Conservation (phyloP, 2,329 filamentous ascomycete genomes). For the Ceratocystis eucalypticola region DNA sequence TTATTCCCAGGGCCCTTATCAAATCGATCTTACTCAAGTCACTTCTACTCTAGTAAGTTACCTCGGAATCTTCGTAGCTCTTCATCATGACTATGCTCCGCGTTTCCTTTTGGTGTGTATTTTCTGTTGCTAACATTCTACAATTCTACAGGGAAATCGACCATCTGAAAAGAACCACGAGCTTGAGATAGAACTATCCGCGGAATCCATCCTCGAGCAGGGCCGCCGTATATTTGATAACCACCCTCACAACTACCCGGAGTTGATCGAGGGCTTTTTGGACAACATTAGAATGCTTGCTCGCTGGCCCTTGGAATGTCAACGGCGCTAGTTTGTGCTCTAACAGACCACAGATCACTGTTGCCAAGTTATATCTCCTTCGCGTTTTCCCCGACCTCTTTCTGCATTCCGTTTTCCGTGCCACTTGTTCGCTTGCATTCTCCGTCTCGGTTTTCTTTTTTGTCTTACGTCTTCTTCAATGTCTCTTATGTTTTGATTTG, state of each 20-base stretch:
- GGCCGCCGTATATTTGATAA: constrained; percentile 41
- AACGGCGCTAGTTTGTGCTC: neutral
- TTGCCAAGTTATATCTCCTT: neutral
- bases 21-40: constrained; percentile 88
- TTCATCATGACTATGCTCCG: neutral
- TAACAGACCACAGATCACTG: neutral
- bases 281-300: constrained; percentile 56
- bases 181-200: constrained; percentile 64
- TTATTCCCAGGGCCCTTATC: constrained; percentile 77
- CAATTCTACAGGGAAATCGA: constrained; percentile 27
- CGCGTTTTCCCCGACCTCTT: neutral
- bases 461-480: neutral
- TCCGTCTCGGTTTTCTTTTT: constrained; percentile 4
- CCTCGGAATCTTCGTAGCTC: constrained; percentile 17
- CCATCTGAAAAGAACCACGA: constrained; percentile 57
- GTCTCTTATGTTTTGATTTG: neutral
- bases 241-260: constrained; percentile 46
- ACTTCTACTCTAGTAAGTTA: constrained; percentile 35
- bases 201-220: constrained; percentile 50
- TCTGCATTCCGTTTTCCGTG: neutral
- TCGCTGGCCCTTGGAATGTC: constrained; percentile 21
- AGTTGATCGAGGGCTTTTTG: constrained; percentile 58
- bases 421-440: neutral
- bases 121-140: neutral
- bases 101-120: neutral